Evolutionary conservation across 2,329 filamentous ascomycete species (phyloP).

Genomic region (Colletotrichum sp.): DNA sequence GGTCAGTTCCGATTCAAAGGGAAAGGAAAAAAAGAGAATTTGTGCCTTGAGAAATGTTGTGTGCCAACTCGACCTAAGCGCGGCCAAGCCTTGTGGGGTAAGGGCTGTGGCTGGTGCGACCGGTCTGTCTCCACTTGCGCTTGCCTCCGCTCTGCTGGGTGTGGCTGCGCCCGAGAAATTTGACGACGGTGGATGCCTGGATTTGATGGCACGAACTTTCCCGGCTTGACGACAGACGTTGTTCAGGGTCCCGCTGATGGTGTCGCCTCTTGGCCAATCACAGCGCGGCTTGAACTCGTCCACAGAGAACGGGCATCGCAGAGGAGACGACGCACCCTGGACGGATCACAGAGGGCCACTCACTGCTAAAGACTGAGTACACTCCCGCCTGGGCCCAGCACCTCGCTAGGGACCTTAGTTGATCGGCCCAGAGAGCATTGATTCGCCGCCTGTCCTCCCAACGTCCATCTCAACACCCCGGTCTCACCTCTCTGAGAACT

Average conservation of each 20-base stretch:
- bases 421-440: not conserved
- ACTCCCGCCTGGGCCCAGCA: not conserved
- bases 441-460: not conserved
- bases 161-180: not conserved
- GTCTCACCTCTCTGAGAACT: not conserved
- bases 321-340: not conserved
- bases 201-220: not conserved
- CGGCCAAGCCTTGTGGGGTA: not conserved
- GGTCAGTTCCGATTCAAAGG: constrained; percentile 8
- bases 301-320: not conserved
- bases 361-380: not conserved
- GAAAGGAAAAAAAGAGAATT: constrained; percentile 14
- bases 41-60: constrained; percentile 10
- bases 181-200: not conserved
- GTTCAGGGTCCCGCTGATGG: not conserved
- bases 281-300: not conserved
- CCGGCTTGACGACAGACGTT: not conserved
- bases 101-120: not conserved
- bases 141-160: not conserved
- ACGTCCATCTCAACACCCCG: not conserved
- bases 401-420: not conserved
- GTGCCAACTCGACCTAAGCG: constrained; percentile 3
- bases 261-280: not conserved
- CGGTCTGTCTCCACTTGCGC: not conserved
- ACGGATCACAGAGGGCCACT: not conserved